Conservation (phyloP, 1,139 yeast genomes). For the Debaryomycetaceae sp. region DNA sequence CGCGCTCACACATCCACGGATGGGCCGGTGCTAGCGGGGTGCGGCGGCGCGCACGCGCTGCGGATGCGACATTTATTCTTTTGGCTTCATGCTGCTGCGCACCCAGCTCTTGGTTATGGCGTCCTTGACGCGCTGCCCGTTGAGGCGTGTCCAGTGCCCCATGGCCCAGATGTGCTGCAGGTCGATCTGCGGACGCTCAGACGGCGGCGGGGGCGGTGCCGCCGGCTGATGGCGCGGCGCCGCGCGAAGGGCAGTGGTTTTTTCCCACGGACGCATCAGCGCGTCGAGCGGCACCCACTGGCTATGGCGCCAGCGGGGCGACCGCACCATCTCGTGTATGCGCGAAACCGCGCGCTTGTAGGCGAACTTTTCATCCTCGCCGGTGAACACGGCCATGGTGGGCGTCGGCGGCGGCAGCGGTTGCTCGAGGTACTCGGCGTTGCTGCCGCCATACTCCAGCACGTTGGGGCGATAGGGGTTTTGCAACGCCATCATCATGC, state of each 20-base stretch:
- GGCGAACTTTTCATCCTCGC: conserved; percentile 76
- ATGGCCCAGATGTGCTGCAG: conserved; percentile 60
- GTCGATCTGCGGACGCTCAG: conserved; percentile 6
- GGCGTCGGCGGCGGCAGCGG: too few species aligned
- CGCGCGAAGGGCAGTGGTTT: not conserved
- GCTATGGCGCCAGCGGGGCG: conserved; percentile 47
- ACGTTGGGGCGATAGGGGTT: conserved; percentile 71
- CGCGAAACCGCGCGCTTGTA: conserved; percentile 69
- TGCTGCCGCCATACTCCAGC: conserved; percentile 50
- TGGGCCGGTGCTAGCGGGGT: not conserved
- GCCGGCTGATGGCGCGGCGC: not conserved
- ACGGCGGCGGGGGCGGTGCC: too few species aligned
- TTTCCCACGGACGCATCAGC: conserved; percentile 62
- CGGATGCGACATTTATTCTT: too few species aligned
- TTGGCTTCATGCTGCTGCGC: conserved; percentile 11
- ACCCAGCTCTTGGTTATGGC: conserved; percentile 51
- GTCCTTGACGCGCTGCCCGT: conserved; percentile 47
- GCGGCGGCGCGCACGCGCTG: not conserved
- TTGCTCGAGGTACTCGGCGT: conserved; percentile 19
- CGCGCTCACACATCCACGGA: not conserved
- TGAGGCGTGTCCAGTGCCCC: conserved; percentile 52
- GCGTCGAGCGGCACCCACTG: conserved; percentile 56
- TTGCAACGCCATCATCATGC: conserved; percentile 54
- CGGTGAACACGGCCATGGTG: conserved; percentile 59
- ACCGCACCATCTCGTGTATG: conserved; percentile 62